Evolutionary conservation across 805 yeast genomes (phyloP).

Genomic region (Saccharomycopsis amapae): DNA sequence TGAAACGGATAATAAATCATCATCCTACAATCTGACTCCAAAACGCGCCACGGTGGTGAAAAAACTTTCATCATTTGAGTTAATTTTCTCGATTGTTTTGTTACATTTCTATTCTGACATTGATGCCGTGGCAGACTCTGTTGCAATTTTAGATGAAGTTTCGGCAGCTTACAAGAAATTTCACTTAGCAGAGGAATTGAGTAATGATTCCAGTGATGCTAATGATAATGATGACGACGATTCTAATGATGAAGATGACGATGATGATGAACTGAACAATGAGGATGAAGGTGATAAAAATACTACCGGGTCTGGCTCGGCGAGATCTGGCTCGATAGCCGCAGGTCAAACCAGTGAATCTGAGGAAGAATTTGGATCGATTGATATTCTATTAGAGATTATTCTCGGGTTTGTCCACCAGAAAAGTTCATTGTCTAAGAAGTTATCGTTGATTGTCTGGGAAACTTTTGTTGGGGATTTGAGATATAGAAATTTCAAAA

Average conservation of each 20-base stretch:
- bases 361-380: conserved; percentile 5
- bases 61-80: conserved; percentile 60
- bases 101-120: conserved; percentile 73
- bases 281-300: conserved; percentile 2
- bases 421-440: conserved; percentile 49
- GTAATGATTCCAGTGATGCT: conserved; percentile 31
- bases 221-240: conserved; percentile 16
- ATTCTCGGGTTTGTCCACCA: conserved; percentile 18
- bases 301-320: background rate
- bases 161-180: conserved; percentile 48
- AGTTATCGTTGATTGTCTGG: conserved; percentile 50
- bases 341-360: background rate
- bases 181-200: conserved; percentile 31
- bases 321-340: background rate
- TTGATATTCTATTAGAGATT: conserved; percentile 20
- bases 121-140: conserved; percentile 48
- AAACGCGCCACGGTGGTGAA: conserved; percentile 29
- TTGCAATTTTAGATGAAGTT: conserved; percentile 66
- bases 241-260: conserved; percentile 1
- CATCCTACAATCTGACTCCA: conserved; percentile 22
- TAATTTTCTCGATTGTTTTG: conserved; percentile 67
- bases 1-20: conserved; percentile 24
- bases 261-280: background rate
- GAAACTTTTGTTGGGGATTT: conserved; percentile 45
- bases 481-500: conserved; percentile 37